Percentiles rank a stretch among this genome's conserved stretches.
These are phyloP conservation scores for Monosporozyma siamensis DNA, from an alignment of 805 yeast species.

Conservation along the genomic window DNA sequence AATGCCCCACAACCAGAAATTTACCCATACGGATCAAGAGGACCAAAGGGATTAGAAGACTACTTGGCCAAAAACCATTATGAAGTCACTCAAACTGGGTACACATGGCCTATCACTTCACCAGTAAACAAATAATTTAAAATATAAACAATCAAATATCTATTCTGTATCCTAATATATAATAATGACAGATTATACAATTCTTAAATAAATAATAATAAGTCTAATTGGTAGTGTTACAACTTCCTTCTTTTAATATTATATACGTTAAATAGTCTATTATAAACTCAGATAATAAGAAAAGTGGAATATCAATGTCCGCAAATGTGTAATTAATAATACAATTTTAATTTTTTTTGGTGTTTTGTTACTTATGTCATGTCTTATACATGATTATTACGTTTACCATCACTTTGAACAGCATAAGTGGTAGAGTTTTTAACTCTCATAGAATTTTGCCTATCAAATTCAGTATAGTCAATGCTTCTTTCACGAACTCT, in stretches of 20 bases:
- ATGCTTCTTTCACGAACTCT: slow-evolving; percentile 11
- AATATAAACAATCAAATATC: too few species aligned
- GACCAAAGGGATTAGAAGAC: slow-evolving; percentile 57
- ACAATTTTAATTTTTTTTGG: neutral
- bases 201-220: neutral
- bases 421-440: slow-evolving; percentile 21
- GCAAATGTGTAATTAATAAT: neutral
- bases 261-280: too few species aligned
- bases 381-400: neutral
- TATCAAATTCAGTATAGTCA: slow-evolving; percentile 23
- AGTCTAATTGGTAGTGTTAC: neutral
- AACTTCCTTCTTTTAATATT: neutral
- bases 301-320: too few species aligned
- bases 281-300: too few species aligned
- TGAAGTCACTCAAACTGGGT: slow-evolving; percentile 46
- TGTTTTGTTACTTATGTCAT: neutral
- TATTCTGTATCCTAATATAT: too few species aligned
- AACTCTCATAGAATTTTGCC: slow-evolving; percentile 16
- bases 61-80: slow-evolving; percentile 66
- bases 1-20: slow-evolving; percentile 55
- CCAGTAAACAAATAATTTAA: too few species aligned
- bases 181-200: neutral
- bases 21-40: slow-evolving; percentile 87
- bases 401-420: slow-evolving; percentile 11
- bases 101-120: slow-evolving; percentile 85